Conservation (phyloP, 305 asterid species). For the Fraxinus paxiana region DNA sequence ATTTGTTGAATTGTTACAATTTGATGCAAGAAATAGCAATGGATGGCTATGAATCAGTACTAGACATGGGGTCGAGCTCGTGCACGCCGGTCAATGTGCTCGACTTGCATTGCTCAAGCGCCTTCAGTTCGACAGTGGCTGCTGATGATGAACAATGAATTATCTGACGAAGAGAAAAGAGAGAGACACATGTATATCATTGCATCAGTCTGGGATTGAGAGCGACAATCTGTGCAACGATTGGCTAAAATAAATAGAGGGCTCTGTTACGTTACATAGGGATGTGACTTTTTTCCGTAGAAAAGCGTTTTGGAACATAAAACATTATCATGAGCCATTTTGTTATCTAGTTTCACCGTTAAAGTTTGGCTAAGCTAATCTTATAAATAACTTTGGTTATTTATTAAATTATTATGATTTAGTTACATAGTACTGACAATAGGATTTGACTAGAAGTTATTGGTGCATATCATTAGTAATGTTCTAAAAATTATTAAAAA, state of each 20-base stretch:
- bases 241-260: not conserved
- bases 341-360: not conserved
- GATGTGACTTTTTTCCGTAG: not conserved
- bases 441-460: not conserved
- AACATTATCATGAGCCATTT: not conserved
- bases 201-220: not conserved
- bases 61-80: constrained; percentile 29
- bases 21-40: constrained; percentile 33
- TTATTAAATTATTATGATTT: not conserved
- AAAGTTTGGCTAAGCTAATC: not conserved
- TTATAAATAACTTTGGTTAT: not conserved
- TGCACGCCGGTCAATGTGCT: constrained; percentile 50
- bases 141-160: not conserved
- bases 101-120: constrained; percentile 29
- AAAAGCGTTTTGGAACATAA: not conserved
- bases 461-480: not conserved
- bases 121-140: constrained; percentile 15
- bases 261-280: not conserved
- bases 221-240: not conserved
- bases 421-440: not conserved
- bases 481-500: too few relatives aligned
- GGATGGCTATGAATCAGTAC: constrained; percentile 32
- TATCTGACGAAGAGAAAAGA: not conserved
- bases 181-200: not conserved
- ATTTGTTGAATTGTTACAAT: constrained; percentile 36